Conservation (phyloP, 495 filamentous ascomycete species). For the Penicillium subrubescens region DNA sequence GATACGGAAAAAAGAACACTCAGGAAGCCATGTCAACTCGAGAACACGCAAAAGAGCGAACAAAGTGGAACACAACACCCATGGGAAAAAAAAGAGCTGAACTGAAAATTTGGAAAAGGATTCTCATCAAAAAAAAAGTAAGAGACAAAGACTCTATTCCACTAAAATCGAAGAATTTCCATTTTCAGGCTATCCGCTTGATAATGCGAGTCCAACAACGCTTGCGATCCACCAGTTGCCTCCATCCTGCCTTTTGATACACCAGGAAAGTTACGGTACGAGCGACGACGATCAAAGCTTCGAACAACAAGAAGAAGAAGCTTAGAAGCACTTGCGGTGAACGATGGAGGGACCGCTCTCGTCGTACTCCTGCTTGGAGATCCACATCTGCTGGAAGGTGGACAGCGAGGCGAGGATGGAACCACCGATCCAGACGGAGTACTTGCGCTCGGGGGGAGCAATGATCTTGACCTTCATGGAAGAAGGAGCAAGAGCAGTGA, state of each 20-base stretch:
- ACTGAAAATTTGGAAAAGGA: constrained; percentile 8
- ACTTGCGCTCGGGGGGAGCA: constrained; percentile 75
- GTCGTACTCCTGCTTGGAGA: constrained; percentile 99
- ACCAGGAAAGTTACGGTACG: constrained; percentile 45
- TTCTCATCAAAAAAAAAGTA: background rate
- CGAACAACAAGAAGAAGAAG: constrained; percentile 11
- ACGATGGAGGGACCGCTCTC: constrained; percentile 99
- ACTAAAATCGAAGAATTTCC: constrained; percentile 51
- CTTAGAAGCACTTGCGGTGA: constrained; percentile 99
- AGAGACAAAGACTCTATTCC: constrained; percentile 47
- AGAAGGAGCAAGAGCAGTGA: constrained; percentile 96
- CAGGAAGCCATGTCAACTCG: background rate
- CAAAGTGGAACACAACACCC: background rate
- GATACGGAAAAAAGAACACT: too few relatives aligned
- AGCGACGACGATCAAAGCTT: constrained; percentile 46
- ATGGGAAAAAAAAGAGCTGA: constrained; percentile 2
- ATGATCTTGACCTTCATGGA: constrained; percentile 88
- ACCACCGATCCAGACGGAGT: constrained; percentile 99
- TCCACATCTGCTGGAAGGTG: constrained; percentile 99
- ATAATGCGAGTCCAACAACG: constrained; percentile 51
- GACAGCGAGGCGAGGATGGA: constrained; percentile 98
- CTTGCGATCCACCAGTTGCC: constrained; percentile 46
- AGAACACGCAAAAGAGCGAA: background rate
- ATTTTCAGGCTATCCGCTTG: constrained; percentile 52
- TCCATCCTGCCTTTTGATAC: constrained; percentile 53